Evolutionary conservation across 176 grass and related monocot genomes (phyloP), one percentile per base, ranked within the genome.

Genomic region (Cenchrus purpureus): DNA sequence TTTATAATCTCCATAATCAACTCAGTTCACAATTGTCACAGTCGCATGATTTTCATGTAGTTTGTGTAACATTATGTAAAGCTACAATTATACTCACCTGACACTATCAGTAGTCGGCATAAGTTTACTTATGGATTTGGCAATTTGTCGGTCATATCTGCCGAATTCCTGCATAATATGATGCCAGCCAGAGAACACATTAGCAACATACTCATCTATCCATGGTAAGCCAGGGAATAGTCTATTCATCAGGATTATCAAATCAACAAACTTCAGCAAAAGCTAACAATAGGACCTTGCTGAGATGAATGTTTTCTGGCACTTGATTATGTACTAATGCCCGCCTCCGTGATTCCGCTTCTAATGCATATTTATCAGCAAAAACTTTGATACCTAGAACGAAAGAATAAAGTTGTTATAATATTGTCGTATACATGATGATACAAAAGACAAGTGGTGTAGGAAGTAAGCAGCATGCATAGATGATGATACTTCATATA

Each of bases 91-190:
- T 60, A 64, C 61, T 70, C 49, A 94, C 92, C 68, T 94, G 79
- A 94, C 92, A 86, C 86, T 94, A 68, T 92, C 92, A 31, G 83
- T 86, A 40, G 81, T 94, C 3, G 92, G 92, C 70, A 90, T 84
- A 70, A 94, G 81, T 86, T 94, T 94, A 61, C 81, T 83, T 46
- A 94, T 92, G 44, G 87, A 94, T 53, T 94, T 94, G 17, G 90
- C 92, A 10, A 92, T 94, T 56, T 87, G 83, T 50, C 92, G 82
- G 78, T 92, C 87, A 71, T 80, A 76, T 89, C 82, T 89, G 87
- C 81, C 77, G n/a, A 83, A 79, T 86, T 94, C 90, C 90, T 92
- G 87, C 72, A 87, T 22, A 57, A 82, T 64, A 85, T 69, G 78
- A 74, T 48, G 61, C 53, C 28, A 40, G 28, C 31, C 48, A 82